These are phyloP conservation scores for Euclidium syriacum DNA, from an alignment of 345 rosid genomes.

Conservation along the genomic window DNA sequence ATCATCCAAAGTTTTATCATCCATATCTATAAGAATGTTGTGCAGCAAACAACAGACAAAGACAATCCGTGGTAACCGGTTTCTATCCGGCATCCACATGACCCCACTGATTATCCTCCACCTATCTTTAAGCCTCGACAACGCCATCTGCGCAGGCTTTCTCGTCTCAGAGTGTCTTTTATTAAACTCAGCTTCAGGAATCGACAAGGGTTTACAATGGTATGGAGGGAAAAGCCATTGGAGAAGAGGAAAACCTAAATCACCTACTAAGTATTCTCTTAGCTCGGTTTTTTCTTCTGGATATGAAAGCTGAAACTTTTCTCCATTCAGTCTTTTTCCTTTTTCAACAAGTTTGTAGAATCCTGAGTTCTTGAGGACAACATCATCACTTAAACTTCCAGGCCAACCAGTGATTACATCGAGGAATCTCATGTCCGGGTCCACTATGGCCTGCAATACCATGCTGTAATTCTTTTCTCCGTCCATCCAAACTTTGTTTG, in stretches of 20 bases:
- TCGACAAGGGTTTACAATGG: slow-evolving; percentile 43
- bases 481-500: slow-evolving; percentile 58
- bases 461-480: slow-evolving; percentile 69
- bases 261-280: slow-evolving; percentile 58
- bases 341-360: slow-evolving; percentile 54
- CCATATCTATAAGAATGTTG: slow-evolving; percentile 59
- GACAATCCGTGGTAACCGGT: slow-evolving; percentile 55
- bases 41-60: slow-evolving; percentile 72
- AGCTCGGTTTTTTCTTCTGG: slow-evolving; percentile 37
- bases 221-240: slow-evolving; percentile 70
- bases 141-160: slow-evolving; percentile 46
- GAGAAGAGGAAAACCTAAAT: slow-evolving; percentile 51
- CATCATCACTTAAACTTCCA: slow-evolving; percentile 57
- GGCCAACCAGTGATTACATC: slow-evolving; percentile 67
- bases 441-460: slow-evolving; percentile 65
- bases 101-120: slow-evolving; percentile 72
- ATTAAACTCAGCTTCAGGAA: slow-evolving; percentile 46
- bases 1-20: slow-evolving; percentile 44
- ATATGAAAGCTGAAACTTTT: slow-evolving; percentile 37
- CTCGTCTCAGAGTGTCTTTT: slow-evolving; percentile 50
- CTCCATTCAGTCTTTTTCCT: slow-evolving; percentile 52
- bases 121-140: slow-evolving; percentile 64
- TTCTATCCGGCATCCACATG: slow-evolving; percentile 76
- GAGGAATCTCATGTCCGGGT: slow-evolving; percentile 65
- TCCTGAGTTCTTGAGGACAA: slow-evolving; percentile 54